Percentiles rank a stretch among this genome's conserved stretches.
Conservation (phyloP, 345 rosid species). For the Citrus maxima region DNA sequence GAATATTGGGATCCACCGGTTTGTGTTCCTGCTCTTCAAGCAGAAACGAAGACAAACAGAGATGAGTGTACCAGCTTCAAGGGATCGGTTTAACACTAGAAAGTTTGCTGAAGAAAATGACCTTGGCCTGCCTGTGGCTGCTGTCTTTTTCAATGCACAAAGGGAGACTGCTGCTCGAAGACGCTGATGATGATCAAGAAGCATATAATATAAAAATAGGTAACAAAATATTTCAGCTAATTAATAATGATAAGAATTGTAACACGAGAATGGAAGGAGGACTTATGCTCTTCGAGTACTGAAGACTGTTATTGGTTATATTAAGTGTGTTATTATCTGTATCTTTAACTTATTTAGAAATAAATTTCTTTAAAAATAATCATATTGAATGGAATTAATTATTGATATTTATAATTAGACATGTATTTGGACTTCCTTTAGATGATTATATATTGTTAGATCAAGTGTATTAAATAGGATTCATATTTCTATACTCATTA, state of each 20-base stretch:
- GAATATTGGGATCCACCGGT: conserved; percentile 93
- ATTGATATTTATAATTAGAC: too few species aligned
- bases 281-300: too few species aligned
- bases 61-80: conserved; percentile 43
- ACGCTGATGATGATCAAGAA: conserved; percentile 35
- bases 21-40: conserved; percentile 74
- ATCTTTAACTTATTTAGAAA: not conserved
- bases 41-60: conserved; percentile 64
- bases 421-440: too few species aligned
- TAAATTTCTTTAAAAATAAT: not conserved
- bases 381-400: too few species aligned
- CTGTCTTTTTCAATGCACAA: conserved; percentile 88
- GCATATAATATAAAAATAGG: not conserved
- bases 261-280: too few species aligned
- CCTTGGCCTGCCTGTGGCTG: conserved; percentile 80
- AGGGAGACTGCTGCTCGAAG: conserved; percentile 93
- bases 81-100: conserved; percentile 68
- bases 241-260: not conserved
- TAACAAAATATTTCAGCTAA: not conserved
- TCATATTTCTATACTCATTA: too few species aligned
- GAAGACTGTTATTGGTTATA: not conserved
- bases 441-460: too few species aligned
- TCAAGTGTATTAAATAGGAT: too few species aligned
- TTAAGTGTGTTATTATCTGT: not conserved
- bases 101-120: conserved; percentile 73